A percentile compares a stretch with the other conserved stretches of the same genome.
phyloP scores from a whole-genome alignment of 148 eudicot genomes.

The Camellia japonica region DNA sequence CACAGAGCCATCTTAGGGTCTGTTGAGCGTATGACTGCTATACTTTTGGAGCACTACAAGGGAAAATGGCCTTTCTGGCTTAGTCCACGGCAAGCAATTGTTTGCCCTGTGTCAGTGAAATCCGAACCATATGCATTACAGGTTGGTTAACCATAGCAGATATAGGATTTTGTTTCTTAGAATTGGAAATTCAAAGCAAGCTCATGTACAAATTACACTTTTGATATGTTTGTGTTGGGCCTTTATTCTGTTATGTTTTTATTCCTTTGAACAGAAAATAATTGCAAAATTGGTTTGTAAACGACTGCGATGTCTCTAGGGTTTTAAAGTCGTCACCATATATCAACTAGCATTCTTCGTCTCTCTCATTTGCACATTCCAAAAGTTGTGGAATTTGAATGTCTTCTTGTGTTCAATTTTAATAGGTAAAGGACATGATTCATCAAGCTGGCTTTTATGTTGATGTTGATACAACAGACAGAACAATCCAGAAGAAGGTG shows the following conservation, averaged over 20 bases:
- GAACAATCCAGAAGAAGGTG: slow-evolving; percentile 90
- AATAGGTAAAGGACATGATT: slow-evolving; percentile 43
- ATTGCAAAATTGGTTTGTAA: neutral
- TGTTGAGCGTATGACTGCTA: slow-evolving; percentile 97
- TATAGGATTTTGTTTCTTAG: neutral
- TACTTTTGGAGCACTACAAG: slow-evolving; percentile 94
- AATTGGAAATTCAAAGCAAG: neutral
- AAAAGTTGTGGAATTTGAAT: slow-evolving; percentile 7
- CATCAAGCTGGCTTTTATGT: slow-evolving; percentile 75
- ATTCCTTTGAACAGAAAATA: neutral
- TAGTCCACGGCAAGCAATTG: slow-evolving; percentile 93
- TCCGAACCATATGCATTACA: slow-evolving; percentile 71
- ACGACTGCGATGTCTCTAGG: neutral
- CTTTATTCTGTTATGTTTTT: neutral
- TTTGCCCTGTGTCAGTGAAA: slow-evolving; percentile 87
- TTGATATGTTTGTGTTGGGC: neutral
- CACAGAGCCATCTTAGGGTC: slow-evolving; percentile 97
- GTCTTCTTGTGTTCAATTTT: neutral
- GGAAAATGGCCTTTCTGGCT: slow-evolving; percentile 99
- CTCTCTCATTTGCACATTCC: slow-evolving; percentile 9
- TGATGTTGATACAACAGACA: slow-evolving; percentile 77
- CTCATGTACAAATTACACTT: neutral
- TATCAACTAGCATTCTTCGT: neutral
- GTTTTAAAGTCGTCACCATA: neutral
- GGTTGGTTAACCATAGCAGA: slow-evolving; percentile 36